These are phyloP conservation scores for Diaporthe sp. DNA, from an alignment of 2,329 filamentous ascomycete genomes.

Conservation along the genomic window DNA sequence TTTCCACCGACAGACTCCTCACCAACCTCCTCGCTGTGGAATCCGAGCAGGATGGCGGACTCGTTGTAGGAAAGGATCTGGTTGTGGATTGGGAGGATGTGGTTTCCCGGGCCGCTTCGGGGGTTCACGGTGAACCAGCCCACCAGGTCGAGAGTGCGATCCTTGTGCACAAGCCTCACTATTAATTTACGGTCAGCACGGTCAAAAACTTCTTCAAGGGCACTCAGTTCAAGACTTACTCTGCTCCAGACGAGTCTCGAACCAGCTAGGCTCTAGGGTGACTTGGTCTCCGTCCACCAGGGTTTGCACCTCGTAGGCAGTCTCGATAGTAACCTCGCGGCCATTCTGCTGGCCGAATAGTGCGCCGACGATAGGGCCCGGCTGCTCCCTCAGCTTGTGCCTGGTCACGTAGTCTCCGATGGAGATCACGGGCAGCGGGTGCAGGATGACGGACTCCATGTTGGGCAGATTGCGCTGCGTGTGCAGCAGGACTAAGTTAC, in stretches of 20 bases:
- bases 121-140: constrained; percentile 92
- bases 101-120: constrained; percentile 77
- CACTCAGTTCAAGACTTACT: constrained; percentile 68
- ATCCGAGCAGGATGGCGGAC: constrained; percentile 87
- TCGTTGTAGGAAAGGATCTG: constrained; percentile 87
- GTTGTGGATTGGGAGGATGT: constrained; percentile 80
- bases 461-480: not conserved
- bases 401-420: constrained; percentile 98
- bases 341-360: constrained; percentile 94
- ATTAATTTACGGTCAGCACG: not conserved
- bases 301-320: constrained; percentile 86
- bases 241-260: constrained; percentile 83
- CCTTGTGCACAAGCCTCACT: constrained; percentile 93
- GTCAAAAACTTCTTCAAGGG: not conserved
- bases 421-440: constrained; percentile 94
- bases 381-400: constrained; percentile 82
- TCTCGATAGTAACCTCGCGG: constrained; percentile 90
- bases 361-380: constrained; percentile 85
- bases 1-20: constrained; percentile 76
- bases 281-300: constrained; percentile 67
- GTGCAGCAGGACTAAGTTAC: not conserved
- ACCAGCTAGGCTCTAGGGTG: constrained; percentile 78
- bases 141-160: constrained; percentile 85
- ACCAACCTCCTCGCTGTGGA: constrained; percentile 77
- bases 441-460: constrained; percentile 69